Base-by-base conservation (phyloP, 2,329 filamentous ascomycete genomes). In the Thelonectria discophora region DNA sequence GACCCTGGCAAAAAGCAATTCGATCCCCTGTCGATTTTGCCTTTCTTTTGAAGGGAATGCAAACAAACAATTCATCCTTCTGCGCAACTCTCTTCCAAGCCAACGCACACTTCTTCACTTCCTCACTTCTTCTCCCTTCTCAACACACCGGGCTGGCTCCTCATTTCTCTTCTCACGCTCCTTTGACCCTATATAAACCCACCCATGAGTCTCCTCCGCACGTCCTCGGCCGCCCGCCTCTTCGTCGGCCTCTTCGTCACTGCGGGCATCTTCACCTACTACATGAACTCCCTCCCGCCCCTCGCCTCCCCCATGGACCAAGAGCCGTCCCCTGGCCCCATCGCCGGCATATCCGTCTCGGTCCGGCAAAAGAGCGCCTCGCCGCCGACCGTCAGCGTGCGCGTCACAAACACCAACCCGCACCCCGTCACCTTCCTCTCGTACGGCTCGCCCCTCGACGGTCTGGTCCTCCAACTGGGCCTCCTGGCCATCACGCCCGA, bases 371-470 rank as follows among this genome's bases (percentile, higher is more conserved):
- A 65, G 20, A 62, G 63, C 42, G 74, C 76, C 15, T 75, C 76
- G 47, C 76, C 79, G 17, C 75, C 75, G 3, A 73, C 74, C 5
- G 63, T 82, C 27, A 73, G 71, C 10, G 67, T 79, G 42, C 72
- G 70, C 2, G 76, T 82, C 42, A 79, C 75, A 48, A 82, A 83
- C 72, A 75, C 72, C 11, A 74, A 78, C 55, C 65, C 72, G 2
- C 57, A 65, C 5, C 69, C 79, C 1, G 72, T 82, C 55, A 82
- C 79, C 1, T 65, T 83, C 20, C 74, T 83, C 37, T 71, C 67
- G 3, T 83, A 81, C 74, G 72, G 78, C 50, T 80, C 80, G 0
- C 81, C 81, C n/a, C 72, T 83, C n/a, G 81, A 83, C 64, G 71
- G 74, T 0, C 53, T 80, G 15, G 80, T 77, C 0, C 60, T 81